Percentiles rank a stretch among this genome's conserved stretches.
These are phyloP conservation scores for Akanthomyces uredinophilus DNA, from an alignment of 2,329 filamentous ascomycete genomes.

Conservation along the genomic window DNA sequence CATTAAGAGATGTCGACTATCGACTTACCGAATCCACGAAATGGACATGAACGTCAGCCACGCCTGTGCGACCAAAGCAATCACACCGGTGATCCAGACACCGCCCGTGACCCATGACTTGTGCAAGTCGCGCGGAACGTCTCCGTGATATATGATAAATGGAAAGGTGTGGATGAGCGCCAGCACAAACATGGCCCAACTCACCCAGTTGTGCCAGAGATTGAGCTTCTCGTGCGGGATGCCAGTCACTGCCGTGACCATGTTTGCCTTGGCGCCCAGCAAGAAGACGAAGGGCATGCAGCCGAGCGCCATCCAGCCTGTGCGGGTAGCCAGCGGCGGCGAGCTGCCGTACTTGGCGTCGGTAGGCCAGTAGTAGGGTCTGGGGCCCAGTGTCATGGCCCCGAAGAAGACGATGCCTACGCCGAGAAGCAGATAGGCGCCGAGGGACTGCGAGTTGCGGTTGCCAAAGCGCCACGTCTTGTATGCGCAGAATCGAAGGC, in stretches of 20 bases:
- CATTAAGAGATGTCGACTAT: background rate
- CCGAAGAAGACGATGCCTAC: conserved; percentile 43
- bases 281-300: conserved; percentile 48
- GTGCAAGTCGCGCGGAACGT: conserved; percentile 43
- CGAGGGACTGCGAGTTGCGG: conserved; percentile 41
- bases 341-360: conserved; percentile 41
- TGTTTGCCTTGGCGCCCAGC: conserved; percentile 50
- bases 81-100: conserved; percentile 51
- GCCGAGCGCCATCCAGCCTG: conserved; percentile 48
- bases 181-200: conserved; percentile 51
- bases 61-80: conserved; percentile 47
- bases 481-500: conserved; percentile 20
- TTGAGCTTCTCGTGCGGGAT: conserved; percentile 54
- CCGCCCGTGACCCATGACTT: conserved; percentile 39
- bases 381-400: conserved; percentile 43
- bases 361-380: conserved; percentile 53
- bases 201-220: conserved; percentile 49
- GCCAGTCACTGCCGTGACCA: conserved; percentile 49
- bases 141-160: conserved; percentile 47
- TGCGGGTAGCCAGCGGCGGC: conserved; percentile 47
- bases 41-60: conserved; percentile 52
- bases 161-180: conserved; percentile 56
- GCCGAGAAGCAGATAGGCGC: conserved; percentile 35
- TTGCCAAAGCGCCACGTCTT: conserved; percentile 21
- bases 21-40: conserved; percentile 41